A percentile compares a stretch with the other conserved stretches of the same genome.
Conservation (phyloP, 2,329 filamentous ascomycete species). For the Colletotrichum sojae region DNA sequence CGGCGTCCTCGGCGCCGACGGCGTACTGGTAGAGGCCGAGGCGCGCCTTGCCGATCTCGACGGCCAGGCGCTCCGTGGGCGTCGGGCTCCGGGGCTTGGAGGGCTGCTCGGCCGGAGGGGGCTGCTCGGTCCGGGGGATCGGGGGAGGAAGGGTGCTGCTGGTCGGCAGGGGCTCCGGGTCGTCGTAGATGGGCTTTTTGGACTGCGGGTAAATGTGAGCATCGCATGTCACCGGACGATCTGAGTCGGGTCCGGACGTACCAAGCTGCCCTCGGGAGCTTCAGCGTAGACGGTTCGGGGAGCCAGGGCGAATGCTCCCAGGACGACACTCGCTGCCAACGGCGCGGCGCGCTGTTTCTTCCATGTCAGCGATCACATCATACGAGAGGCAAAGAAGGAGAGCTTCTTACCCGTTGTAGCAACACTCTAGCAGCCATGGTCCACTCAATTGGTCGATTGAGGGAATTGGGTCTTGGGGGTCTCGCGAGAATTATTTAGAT, state of each 20-base stretch:
- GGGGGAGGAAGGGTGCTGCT: constrained; percentile 50
- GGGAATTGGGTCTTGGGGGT: constrained; percentile 41
- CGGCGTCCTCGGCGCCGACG: constrained; percentile 80
- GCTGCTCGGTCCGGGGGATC: constrained; percentile 51
- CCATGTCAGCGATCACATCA: constrained; percentile 19
- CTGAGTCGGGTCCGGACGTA: constrained; percentile 6
- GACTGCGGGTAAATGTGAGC: constrained; percentile 49
- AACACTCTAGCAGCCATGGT: constrained; percentile 74
- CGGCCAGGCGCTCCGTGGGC: constrained; percentile 90
- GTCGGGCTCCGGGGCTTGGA: constrained; percentile 69
- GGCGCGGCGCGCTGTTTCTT: constrained; percentile 65
- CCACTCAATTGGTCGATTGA: constrained; percentile 61
- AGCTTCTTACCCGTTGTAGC: constrained; percentile 65
- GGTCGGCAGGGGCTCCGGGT: constrained; percentile 64
- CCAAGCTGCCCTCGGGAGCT: constrained; percentile 52
- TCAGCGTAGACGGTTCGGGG: constrained; percentile 67
- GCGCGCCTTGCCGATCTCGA: constrained; percentile 84
- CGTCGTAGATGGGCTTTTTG: constrained; percentile 87
- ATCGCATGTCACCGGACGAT: background rate
- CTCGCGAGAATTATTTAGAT: constrained; percentile 43
- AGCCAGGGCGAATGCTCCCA: constrained; percentile 63
- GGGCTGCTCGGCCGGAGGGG: constrained; percentile 44
- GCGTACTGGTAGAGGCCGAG: constrained; percentile 85
- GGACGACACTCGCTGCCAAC: constrained; percentile 66
- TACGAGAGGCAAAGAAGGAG: background rate